Evolutionary conservation across 129 eudicot species (phyloP), one percentile per base, ranked within the genome.

Genomic region (Helianthus tuberosus): DNA sequence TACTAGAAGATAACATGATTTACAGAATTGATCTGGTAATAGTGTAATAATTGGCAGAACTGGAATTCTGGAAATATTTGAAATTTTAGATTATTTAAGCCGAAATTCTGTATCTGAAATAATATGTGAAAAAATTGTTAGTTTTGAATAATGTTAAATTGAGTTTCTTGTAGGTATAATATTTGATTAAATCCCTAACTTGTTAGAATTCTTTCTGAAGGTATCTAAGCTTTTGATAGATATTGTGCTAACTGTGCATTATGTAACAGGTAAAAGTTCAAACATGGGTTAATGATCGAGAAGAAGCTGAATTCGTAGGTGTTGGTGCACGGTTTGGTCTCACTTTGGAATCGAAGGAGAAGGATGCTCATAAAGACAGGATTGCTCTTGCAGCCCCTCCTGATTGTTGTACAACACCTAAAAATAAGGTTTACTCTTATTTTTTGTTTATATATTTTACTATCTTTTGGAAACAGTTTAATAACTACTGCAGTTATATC

Each of bases 311-410:
- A 81, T 90, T 80, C 71, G 98, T 90, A 4, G 98, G 98, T 44
- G 89, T 93, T 44, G 98, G 98, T 68, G 98, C 98, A 12, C 89
- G 98, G 69, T 93, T 93, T 74, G 98, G 98, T 43, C 96, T 90
- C 35, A 93, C 97, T 7, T 79, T 93, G 73, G 93, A 93, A 77
- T 88, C 98, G 7, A 88, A 93, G 79, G 98, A 93, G 85, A 93
- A 86, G 80, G 85, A 89, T 83, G 98, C 96, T 25, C 76, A 79
- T 67, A 91, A 93, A 64, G 88, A 82, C 43, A 86, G 70, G 82
- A 80, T 93, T 68, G 78, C 90, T 51, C 78, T 93, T 75, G 96
- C 98, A 61, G 97, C 90, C 60, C 97, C 98, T 86, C 87, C 91
- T 39, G 97, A 93, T 82, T 90, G 98, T 74, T 93, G 98, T 71